Evolutionary conservation across 768 basidiomycete genomes (phyloP).

Genomic region (Naganishia kalamii): DNA sequence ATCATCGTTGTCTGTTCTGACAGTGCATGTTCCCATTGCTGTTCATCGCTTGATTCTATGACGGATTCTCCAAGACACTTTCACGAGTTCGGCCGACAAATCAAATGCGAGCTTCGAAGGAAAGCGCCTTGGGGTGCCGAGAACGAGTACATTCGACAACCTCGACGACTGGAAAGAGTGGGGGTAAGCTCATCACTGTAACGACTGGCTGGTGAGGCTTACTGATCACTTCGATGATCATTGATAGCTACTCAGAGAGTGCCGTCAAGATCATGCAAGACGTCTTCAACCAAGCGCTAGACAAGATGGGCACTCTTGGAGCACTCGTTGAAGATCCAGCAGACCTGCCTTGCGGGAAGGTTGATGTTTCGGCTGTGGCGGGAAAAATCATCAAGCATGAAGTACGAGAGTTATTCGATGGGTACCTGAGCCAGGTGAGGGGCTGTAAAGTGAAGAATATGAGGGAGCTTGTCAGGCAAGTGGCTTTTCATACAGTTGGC

Average conservation of each 20-base stretch:
- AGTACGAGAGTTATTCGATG: background rate
- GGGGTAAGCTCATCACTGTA: too few species aligned
- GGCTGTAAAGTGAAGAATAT: background rate
- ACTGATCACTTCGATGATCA: constrained; percentile 1
- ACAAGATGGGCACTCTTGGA: background rate
- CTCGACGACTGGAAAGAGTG: too few species aligned
- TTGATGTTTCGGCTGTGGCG: background rate
- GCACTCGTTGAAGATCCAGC: background rate
- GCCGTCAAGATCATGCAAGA: background rate
- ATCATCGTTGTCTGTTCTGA: background rate
- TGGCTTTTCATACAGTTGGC: background rate
- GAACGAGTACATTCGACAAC: too few species aligned
- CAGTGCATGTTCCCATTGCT: too few species aligned
- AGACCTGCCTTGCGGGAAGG: background rate
- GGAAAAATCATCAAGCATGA: background rate
- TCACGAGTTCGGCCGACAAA: background rate
- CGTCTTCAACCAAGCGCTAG: background rate
- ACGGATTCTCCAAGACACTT: too few species aligned
- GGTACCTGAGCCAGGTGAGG: background rate
- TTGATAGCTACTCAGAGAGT: background rate
- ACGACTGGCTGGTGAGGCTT: background rate
- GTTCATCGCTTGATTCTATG: too few species aligned
- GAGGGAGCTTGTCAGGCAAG: constrained; percentile 6
- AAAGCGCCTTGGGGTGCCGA: too few species aligned
- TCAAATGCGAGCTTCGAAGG: background rate